A percentile compares a stretch with the other conserved stretches of the same genome.
Evolutionary conservation across 2,329 filamentous ascomycete genomes (phyloP).

Genomic region (Colletotrichum tropicicola): DNA sequence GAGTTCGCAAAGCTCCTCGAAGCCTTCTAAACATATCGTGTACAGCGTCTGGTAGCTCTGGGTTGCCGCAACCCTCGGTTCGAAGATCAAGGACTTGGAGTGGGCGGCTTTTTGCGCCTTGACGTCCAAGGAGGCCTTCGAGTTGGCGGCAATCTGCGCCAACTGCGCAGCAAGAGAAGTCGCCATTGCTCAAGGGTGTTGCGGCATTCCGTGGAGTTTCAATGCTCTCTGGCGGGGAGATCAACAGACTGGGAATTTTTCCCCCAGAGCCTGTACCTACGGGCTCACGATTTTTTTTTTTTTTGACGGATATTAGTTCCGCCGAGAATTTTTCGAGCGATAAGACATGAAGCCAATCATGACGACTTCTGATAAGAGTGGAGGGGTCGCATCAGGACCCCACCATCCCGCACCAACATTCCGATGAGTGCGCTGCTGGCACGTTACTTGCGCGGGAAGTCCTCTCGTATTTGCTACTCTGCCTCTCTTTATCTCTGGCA

Average conservation of each 20-base stretch:
- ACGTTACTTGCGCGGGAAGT: no score
- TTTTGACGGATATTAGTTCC: conserved; percentile 36
- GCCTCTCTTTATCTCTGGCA: no score
- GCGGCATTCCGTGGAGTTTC: conserved; percentile 30
- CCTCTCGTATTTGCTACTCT: no score
- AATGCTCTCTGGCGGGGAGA: conserved; percentile 30
- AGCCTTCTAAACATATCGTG: conserved; percentile 87
- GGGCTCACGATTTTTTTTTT: conserved; percentile 36
- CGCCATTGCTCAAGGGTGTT: conserved; percentile 65
- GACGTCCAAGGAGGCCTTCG: conserved; percentile 89
- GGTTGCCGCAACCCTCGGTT: conserved; percentile 81
- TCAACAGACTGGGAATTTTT: conserved; percentile 10
- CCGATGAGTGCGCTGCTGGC: no score
- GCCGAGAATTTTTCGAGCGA: conserved; percentile 30
- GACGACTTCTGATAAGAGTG: conserved; percentile 2
- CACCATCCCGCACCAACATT: neutral
- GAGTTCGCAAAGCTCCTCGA: conserved; percentile 88
- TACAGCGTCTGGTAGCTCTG: conserved; percentile 94
- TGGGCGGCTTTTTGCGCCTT: conserved; percentile 93
- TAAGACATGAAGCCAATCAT: conserved; percentile 35
- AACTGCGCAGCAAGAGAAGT: conserved; percentile 93
- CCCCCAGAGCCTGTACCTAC: conserved; percentile 26
- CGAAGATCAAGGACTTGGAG: conserved; percentile 94
- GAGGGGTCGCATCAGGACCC: neutral
- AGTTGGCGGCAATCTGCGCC: conserved; percentile 89